A percentile compares a stretch with the other conserved stretches of the same genome.
Evolutionary conservation across 371 early-diverging fungal genomes (phyloP).

Genomic region (Mortierella sp.): DNA sequence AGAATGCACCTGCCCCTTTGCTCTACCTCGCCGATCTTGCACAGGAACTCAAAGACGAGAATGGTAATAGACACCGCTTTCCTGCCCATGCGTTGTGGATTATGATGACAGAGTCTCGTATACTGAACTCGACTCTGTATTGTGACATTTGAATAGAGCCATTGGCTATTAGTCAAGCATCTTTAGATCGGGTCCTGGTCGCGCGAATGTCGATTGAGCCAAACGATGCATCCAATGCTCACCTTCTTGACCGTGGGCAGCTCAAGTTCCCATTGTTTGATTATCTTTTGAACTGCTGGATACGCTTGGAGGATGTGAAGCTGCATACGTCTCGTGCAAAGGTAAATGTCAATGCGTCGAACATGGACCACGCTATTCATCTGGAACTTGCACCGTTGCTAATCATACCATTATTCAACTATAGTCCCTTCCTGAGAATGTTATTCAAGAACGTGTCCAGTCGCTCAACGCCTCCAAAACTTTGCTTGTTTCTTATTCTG

Average conservation of each 20-base stretch:
- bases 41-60: constrained; percentile 19
- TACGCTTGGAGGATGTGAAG: constrained; percentile 54
- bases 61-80: constrained; percentile 53
- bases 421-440: constrained; percentile 65
- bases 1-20: constrained; percentile 26
- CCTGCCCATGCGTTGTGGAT: constrained; percentile 19
- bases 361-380: not conserved
- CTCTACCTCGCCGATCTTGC: constrained; percentile 41
- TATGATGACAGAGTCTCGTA: not conserved
- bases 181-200: constrained; percentile 80
- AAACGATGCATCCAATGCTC: constrained; percentile 54
- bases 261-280: constrained; percentile 69
- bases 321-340: constrained; percentile 55
- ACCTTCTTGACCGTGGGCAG: constrained; percentile 53
- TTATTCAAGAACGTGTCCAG: constrained; percentile 66
- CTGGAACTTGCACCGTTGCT: not conserved
- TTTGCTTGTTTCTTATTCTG: constrained; percentile 85
- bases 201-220: constrained; percentile 80
- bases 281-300: constrained; percentile 86
- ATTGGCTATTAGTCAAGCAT: constrained; percentile 59
- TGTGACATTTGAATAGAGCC: constrained; percentile 45
- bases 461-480: constrained; percentile 64
- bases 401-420: not conserved
- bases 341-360: constrained; percentile 49
- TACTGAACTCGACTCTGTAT: not conserved